A percentile compares a stretch with the other conserved stretches of the same genome.
These are phyloP conservation scores for Malus domestica DNA, from an alignment of 306 rosid genomes.

Conservation along the genomic window DNA sequence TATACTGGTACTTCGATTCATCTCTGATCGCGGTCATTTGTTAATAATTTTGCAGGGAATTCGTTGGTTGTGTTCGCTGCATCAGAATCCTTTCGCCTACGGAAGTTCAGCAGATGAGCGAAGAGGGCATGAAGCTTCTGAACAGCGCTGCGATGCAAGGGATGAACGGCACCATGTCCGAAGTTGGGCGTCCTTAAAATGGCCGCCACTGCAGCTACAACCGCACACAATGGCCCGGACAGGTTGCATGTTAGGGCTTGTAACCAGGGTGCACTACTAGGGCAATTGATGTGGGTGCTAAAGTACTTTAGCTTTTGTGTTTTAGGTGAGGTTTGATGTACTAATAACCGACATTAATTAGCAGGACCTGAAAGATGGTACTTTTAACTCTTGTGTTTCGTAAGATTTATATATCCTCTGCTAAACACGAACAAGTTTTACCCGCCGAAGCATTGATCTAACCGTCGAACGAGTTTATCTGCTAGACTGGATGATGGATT, in stretches of 20 bases:
- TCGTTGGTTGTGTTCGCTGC: constrained; percentile 83
- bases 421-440: not conserved
- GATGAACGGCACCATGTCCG: constrained; percentile 33
- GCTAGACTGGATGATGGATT: too few species aligned
- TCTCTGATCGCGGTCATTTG: not conserved
- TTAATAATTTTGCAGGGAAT: constrained; percentile 53
- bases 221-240: not conserved
- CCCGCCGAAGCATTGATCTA: not conserved
- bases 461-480: not conserved
- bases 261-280: not conserved
- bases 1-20: not conserved
- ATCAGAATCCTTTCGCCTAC: constrained; percentile 78
- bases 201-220: not conserved
- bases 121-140: constrained; percentile 93
- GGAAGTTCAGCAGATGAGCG: constrained; percentile 92
- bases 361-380: not conserved
- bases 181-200: constrained; percentile 19
- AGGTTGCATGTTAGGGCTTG: not conserved
- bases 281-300: not conserved
- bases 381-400: not conserved
- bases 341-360: constrained; percentile 7
- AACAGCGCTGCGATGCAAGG: constrained; percentile 85
- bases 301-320: constrained; percentile 11
- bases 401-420: not conserved
- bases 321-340: constrained; percentile 17